phyloP scores from a whole-genome alignment of 192 early-diverging fungal species.

The Obelidium mucronatum region DNA sequence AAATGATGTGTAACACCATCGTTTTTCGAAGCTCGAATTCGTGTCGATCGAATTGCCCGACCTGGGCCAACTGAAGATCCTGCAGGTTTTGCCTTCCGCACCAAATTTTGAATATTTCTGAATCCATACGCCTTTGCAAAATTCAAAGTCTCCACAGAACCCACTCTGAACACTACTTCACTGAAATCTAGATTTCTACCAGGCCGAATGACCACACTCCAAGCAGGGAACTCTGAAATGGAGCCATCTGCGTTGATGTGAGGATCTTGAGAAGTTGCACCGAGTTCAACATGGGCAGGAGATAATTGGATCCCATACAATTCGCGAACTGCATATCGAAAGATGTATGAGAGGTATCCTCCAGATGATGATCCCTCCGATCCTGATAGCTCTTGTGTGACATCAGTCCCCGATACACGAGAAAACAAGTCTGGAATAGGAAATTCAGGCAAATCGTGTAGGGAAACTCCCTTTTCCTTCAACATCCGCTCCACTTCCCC shows the following conservation, averaged over 20 bases:
- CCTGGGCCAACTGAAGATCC: conserved; percentile 14
- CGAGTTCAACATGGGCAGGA: conserved; percentile 60
- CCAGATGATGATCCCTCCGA: conserved; percentile 87
- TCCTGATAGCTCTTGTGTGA: conserved; percentile 54
- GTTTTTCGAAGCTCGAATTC: neutral
- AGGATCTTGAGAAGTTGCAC: neutral
- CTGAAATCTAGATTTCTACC: conserved; percentile 87
- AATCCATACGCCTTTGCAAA: conserved; percentile 96
- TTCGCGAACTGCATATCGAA: conserved; percentile 80
- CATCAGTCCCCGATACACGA: conserved; percentile 7
- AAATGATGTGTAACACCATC: conserved; percentile 71
- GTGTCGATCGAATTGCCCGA: conserved; percentile 12
- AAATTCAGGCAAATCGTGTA: conserved; percentile 59
- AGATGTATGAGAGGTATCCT: conserved; percentile 88
- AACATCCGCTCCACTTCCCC: conserved; percentile 93
- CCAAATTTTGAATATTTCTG: conserved; percentile 96
- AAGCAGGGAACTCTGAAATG: neutral
- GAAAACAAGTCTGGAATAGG: conserved; percentile 49
- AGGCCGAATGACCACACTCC: conserved; percentile 67
- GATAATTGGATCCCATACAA: conserved; percentile 76
- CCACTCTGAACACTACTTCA: conserved; percentile 55
- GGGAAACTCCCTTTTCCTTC: conserved; percentile 57
- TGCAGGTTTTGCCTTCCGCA: conserved; percentile 88
- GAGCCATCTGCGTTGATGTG: neutral
- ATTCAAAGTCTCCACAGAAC: conserved; percentile 55